Evolutionary conservation across 1,139 yeast species (phyloP).

Genomic region (Suhomyces terraborum): DNA sequence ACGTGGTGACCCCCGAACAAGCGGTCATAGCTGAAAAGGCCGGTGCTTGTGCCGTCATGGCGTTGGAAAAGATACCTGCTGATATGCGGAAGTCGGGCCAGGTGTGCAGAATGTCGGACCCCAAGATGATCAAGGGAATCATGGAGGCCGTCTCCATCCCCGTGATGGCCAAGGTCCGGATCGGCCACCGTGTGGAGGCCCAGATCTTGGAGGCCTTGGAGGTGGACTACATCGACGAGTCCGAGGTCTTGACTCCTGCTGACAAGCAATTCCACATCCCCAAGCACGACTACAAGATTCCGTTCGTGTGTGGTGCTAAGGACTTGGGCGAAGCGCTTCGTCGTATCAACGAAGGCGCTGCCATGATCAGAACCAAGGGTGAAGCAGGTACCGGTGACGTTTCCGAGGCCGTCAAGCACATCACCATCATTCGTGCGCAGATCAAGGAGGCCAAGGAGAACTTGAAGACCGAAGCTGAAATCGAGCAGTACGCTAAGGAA

Average conservation of each 20-base stretch:
- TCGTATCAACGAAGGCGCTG: conserved; percentile 82
- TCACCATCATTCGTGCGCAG: conserved; percentile 58
- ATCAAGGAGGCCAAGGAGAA: conserved; percentile 48
- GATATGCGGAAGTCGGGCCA: conserved; percentile 84
- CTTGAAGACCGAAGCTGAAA: conserved; percentile 46
- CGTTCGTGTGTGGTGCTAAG: conserved; percentile 86
- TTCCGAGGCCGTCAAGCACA: conserved; percentile 82
- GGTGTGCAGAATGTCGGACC: conserved; percentile 88
- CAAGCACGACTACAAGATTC: conserved; percentile 65
- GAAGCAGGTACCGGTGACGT: conserved; percentile 92
- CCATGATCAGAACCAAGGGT: conserved; percentile 86
- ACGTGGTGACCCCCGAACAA: conserved; percentile 55
- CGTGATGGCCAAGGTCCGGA: conserved; percentile 88
- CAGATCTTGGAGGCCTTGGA: conserved; percentile 73
- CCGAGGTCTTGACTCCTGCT: conserved; percentile 83
- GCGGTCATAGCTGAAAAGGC: conserved; percentile 73
- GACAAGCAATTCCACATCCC: conserved; percentile 68
- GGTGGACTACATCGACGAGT: conserved; percentile 82
- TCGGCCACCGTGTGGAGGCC: conserved; percentile 85
- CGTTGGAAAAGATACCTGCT: conserved; percentile 83
- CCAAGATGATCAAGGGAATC: conserved; percentile 74
- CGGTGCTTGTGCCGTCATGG: conserved; percentile 93
- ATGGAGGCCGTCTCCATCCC: conserved; percentile 74
- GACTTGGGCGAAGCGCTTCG: conserved; percentile 84
- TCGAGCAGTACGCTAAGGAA: conserved; percentile 53